Conservation (phyloP, 805 yeast species). For the Candida lessepsii region DNA sequence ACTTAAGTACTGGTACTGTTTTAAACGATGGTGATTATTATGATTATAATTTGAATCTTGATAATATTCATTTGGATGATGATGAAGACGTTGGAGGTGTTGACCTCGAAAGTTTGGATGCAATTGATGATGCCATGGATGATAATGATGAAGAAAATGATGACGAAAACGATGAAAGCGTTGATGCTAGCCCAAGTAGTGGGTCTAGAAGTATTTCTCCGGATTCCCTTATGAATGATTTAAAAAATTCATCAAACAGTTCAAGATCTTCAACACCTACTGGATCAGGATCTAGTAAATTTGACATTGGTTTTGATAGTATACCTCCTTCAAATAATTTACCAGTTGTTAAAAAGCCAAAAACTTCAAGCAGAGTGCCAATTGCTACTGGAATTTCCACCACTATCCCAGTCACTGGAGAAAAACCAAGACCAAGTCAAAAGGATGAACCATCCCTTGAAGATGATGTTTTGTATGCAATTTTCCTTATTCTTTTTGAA, state of each 20-base stretch:
- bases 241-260: conserved; percentile 23
- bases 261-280: conserved; percentile 35
- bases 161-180: conserved; percentile 7
- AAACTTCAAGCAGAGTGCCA: conserved; percentile 45
- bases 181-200: conserved; percentile 36
- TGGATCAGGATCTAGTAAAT: conserved; percentile 5
- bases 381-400: conserved; percentile 74
- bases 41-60: conserved; percentile 3
- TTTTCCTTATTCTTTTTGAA: conserved; percentile 68
- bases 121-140: conserved; percentile 7
- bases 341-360: conserved; percentile 28
- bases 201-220: conserved; percentile 43
- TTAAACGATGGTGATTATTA: conserved; percentile 9
- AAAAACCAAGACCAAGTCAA: conserved; percentile 64
- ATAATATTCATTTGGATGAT: conserved; percentile 13
- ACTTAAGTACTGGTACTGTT: conserved; percentile 21
- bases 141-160: conserved; percentile 1
- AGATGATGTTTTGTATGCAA: conserved; percentile 73
- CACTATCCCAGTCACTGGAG: conserved; percentile 77
- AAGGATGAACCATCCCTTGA: conserved; percentile 60
- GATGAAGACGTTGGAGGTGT: conserved; percentile 18
- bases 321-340: background rate
- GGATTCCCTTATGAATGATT: conserved; percentile 40
- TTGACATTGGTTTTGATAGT: conserved; percentile 9
- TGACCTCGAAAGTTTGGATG: conserved; percentile 4